These are phyloP conservation scores for Vaccinium vitisidaea DNA, from an alignment of 148 eudicot species.

Conservation along the genomic window DNA sequence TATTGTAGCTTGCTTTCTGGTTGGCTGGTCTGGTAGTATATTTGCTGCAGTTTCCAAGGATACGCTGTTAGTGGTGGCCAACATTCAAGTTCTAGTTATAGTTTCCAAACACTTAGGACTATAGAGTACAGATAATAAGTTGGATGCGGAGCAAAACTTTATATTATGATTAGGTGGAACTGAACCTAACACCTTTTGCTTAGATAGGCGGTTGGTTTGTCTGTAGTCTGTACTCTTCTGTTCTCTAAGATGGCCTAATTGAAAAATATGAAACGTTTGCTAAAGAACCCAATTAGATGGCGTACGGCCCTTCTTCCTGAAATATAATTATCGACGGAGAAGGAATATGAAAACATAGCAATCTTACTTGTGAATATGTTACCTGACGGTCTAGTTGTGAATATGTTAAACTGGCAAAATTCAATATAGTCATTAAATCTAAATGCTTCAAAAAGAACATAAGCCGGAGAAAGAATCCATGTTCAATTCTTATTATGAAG, in stretches of 20 bases:
- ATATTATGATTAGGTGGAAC: neutral
- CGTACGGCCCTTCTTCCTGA: no score
- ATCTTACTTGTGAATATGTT: no score
- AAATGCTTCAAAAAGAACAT: no score
- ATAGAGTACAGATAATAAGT: neutral
- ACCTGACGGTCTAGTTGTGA: no score
- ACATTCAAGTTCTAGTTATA: neutral
- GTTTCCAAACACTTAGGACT: neutral
- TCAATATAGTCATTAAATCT: no score
- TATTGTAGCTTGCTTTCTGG: neutral
- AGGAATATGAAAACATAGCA: no score
- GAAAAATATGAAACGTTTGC: no score
- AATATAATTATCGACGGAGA: no score
- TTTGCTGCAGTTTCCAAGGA: slow-evolving; percentile 2
- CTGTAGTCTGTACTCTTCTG: neutral
- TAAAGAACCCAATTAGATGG: no score
- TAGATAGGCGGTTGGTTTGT: neutral
- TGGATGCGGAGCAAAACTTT: neutral
- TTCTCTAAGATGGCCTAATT: neutral
- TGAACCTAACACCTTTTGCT: neutral
- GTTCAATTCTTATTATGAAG: no score
- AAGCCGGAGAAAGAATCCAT: no score
- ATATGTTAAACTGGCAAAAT: no score
- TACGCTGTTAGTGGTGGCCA: neutral
- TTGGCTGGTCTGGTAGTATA: neutral